Percentiles rank a stretch among this genome's conserved stretches.
Evolutionary conservation across 805 yeast genomes (phyloP).

Genomic region (Scheffersomyces stipitis): DNA sequence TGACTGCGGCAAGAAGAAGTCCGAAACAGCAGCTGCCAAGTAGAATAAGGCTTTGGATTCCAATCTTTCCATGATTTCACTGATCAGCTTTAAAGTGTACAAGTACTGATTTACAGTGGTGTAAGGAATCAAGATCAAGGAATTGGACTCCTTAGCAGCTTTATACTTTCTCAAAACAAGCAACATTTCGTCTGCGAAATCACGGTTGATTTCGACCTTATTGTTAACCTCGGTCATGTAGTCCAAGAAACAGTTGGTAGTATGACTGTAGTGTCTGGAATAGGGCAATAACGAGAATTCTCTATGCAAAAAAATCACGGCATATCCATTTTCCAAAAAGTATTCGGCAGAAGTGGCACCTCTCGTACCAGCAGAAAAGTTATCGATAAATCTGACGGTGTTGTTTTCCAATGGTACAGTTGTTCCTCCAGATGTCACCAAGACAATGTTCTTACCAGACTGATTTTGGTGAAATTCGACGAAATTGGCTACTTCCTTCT

Average conservation of each 20-base stretch:
- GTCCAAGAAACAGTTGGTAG: slow-evolving; percentile 83
- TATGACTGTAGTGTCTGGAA: slow-evolving; percentile 84
- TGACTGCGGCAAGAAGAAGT: slow-evolving; percentile 86
- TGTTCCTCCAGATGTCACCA: slow-evolving; percentile 96
- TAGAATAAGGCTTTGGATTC: slow-evolving; percentile 70
- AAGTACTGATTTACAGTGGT: slow-evolving; percentile 94
- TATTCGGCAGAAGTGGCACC: slow-evolving; percentile 96
- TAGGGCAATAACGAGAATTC: slow-evolving; percentile 91
- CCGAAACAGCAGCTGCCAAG: slow-evolving; percentile 97
- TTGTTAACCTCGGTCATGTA: slow-evolving; percentile 64
- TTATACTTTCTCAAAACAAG: slow-evolving; percentile 56
- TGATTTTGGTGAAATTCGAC: slow-evolving; percentile 50
- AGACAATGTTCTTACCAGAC: slow-evolving; percentile 56
- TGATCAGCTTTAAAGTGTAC: slow-evolving; percentile 72
- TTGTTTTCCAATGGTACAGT: slow-evolving; percentile 97
- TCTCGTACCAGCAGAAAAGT: slow-evolving; percentile 96
- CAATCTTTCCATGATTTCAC: slow-evolving; percentile 54
- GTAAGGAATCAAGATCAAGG: slow-evolving; percentile 75
- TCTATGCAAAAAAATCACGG: slow-evolving; percentile 89
- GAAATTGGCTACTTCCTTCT: slow-evolving; percentile 58
- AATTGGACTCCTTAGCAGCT: slow-evolving; percentile 48
- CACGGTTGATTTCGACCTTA: slow-evolving; percentile 58
- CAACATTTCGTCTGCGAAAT: slow-evolving; percentile 62
- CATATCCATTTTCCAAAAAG: slow-evolving; percentile 80
- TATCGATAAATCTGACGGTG: slow-evolving; percentile 95